Evolutionary conservation across 352 stramenopile genomes (phyloP).

Genomic region (Phytophthora megakarya): DNA sequence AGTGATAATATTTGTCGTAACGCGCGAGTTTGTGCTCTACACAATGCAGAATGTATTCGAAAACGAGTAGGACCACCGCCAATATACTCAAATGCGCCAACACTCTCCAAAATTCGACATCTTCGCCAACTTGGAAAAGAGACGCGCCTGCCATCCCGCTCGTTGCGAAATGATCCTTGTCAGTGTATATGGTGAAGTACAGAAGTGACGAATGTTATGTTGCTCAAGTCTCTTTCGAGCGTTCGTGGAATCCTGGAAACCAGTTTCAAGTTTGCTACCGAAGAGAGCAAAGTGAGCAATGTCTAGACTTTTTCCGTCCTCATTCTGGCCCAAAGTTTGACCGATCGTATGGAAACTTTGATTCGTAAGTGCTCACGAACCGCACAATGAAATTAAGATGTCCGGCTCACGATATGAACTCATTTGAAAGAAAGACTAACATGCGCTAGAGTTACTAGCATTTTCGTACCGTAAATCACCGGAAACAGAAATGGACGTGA

Average conservation of each 20-base stretch:
- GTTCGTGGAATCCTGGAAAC: constrained; percentile 1
- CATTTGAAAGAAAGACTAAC: constrained; percentile 5
- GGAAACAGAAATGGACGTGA: constrained; percentile 4
- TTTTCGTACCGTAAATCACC: neutral
- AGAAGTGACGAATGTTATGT: neutral
- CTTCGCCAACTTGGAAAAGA: constrained; percentile 60
- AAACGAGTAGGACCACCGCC: constrained; percentile 44
- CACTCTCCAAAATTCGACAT: constrained; percentile 60
- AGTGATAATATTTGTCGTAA: constrained; percentile 65
- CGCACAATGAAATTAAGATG: neutral
- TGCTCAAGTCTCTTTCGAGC: neutral
- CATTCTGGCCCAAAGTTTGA: neutral
- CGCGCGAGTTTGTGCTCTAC: constrained; percentile 42
- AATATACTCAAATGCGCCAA: constrained; percentile 52
- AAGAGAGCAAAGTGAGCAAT: constrained; percentile 6
- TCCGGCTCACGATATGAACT: neutral
- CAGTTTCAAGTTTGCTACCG: constrained; percentile 8
- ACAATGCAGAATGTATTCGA: constrained; percentile 48
- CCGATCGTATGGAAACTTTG: neutral
- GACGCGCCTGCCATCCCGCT: constrained; percentile 36
- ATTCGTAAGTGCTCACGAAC: neutral
- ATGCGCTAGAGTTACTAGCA: neutral
- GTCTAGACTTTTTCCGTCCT: neutral
- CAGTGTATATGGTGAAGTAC: neutral
- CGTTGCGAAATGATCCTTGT: constrained; percentile 14